Evolutionary conservation across 176 grass and related monocot genomes (phyloP).

Genomic region (Triticum urartu): DNA sequence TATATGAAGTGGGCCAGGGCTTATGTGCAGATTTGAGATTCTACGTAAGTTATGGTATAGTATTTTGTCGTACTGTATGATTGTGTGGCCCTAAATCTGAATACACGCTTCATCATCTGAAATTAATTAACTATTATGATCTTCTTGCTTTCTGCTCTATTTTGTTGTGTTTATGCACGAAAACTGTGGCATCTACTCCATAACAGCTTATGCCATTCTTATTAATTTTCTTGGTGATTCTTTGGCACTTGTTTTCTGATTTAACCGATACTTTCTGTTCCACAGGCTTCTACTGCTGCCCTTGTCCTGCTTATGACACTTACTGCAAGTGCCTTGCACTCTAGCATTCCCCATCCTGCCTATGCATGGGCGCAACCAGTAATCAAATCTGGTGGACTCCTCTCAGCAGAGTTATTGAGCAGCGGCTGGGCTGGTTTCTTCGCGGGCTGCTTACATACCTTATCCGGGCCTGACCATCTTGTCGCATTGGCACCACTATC

Average conservation of each 20-base stretch:
- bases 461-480: constrained; percentile 94
- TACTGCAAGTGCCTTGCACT: constrained; percentile 33
- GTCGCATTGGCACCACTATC: constrained; percentile 88
- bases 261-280: constrained; percentile 1
- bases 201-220: neutral
- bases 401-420: constrained; percentile 66
- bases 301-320: constrained; percentile 43
- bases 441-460: constrained; percentile 93
- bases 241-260: neutral
- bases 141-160: neutral
- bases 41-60: neutral
- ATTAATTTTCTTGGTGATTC: neutral
- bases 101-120: neutral
- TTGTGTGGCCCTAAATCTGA: neutral
- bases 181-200: neutral
- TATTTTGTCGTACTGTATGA: neutral
- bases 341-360: constrained; percentile 31
- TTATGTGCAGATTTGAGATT: neutral
- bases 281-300: constrained; percentile 48
- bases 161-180: neutral
- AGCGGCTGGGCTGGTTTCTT: constrained; percentile 93
- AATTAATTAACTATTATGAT: neutral
- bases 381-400: constrained; percentile 47
- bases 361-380: constrained; percentile 52
- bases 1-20: neutral